A percentile compares a stretch with the other conserved stretches of the same genome.
These are phyloP conservation scores for Stereum hirsutum DNA, from an alignment of 1,284 basidiomycete genomes.

Conservation along the genomic window DNA sequence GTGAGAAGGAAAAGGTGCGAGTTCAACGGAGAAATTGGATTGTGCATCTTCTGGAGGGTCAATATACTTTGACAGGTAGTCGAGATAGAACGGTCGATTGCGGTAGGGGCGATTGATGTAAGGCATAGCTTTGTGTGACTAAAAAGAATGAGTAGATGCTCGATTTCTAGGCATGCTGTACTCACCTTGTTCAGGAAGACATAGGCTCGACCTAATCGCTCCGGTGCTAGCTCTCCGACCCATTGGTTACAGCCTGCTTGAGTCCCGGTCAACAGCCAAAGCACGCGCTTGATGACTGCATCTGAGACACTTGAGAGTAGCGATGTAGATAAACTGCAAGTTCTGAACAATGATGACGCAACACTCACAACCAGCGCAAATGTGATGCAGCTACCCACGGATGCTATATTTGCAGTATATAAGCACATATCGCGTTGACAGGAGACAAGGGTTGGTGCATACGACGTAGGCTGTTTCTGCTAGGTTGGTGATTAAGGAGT, in stretches of 20 bases:
- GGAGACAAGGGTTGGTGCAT: conserved; percentile 13
- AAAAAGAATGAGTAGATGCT: conserved; percentile 1
- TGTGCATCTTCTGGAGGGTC: conserved; percentile 44
- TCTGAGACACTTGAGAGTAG: conserved; percentile 36
- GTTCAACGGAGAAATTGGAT: conserved; percentile 43
- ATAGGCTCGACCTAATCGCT: conserved; percentile 48
- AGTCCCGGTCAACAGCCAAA: conserved; percentile 51
- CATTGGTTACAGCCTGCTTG: conserved; percentile 62
- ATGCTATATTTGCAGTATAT: too few species aligned
- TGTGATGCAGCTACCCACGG: conserved; percentile 49
- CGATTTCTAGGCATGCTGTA: background rate
- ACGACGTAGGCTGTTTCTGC: conserved; percentile 47
- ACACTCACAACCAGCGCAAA: conserved; percentile 49
- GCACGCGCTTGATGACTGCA: conserved; percentile 51
- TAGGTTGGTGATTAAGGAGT: conserved; percentile 49
- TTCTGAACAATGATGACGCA: background rate
- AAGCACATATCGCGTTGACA: too few species aligned
- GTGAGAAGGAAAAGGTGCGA: conserved; percentile 49
- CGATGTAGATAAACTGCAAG: background rate
- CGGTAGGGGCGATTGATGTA: conserved; percentile 53
- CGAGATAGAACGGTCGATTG: conserved; percentile 32
- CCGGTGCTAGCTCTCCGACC: conserved; percentile 52
- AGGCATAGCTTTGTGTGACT: conserved; percentile 50
- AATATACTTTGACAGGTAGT: conserved; percentile 41
- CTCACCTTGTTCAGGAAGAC: conserved; percentile 39